phyloP scores from a whole-genome alignment of 164 flowering plant species.

The Annona squamosa region DNA sequence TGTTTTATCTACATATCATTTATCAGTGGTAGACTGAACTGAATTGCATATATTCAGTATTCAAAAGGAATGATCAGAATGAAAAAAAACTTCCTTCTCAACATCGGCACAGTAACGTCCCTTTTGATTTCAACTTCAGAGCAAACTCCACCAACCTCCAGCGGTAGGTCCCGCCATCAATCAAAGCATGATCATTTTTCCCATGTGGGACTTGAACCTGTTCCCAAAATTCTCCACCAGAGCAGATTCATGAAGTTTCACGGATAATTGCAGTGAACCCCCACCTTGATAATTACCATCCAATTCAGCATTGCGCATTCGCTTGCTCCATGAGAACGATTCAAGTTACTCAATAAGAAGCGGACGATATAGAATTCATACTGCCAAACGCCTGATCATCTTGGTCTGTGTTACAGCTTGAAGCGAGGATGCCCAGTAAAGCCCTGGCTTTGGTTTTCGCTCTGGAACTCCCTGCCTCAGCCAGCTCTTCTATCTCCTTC shows the following conservation, averaged over 20 bases:
- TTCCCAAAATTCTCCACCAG: too few species aligned
- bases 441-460: slow-evolving; percentile 53
- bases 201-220: background rate
- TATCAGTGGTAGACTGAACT: background rate
- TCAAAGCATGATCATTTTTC: background rate
- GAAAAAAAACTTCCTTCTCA: background rate
- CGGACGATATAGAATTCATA: background rate
- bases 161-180: background rate
- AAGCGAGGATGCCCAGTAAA: slow-evolving; percentile 14
- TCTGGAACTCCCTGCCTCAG: slow-evolving; percentile 52
- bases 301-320: background rate
- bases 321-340: background rate
- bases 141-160: background rate
- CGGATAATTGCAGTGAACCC: too few species aligned
- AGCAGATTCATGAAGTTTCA: too few species aligned
- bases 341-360: background rate
- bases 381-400: background rate
- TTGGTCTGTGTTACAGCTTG: background rate
- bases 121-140: background rate
- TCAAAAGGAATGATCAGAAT: background rate
- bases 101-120: background rate
- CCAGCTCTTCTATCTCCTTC: slow-evolving; percentile 52
- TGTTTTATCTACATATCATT: background rate
- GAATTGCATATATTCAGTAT: background rate
- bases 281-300: background rate